These are phyloP conservation scores for Tagetes patula DNA, from an alignment of 129 eudicot species.

Conservation along the genomic window DNA sequence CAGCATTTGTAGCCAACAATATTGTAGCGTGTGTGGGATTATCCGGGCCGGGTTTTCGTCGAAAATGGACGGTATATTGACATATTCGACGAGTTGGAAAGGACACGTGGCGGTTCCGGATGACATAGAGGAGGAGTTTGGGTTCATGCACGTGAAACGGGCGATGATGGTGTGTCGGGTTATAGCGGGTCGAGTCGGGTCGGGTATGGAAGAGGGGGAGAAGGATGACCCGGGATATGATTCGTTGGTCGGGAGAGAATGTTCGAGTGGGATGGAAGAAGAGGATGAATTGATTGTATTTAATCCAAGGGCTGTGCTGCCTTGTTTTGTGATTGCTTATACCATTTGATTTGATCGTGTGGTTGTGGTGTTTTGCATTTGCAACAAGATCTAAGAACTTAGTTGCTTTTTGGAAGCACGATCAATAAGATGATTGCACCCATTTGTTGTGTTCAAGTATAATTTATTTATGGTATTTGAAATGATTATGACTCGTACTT, in stretches of 20 bases:
- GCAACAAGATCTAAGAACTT: slow-evolving; percentile 35
- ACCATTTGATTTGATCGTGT: slow-evolving; percentile 54
- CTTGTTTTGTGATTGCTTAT: slow-evolving; percentile 86
- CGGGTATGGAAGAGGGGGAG: slow-evolving; percentile 49
- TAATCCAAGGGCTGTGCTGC: slow-evolving; percentile 96
- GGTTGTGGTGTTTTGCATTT: slow-evolving; percentile 37
- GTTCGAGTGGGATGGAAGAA: slow-evolving; percentile 43
- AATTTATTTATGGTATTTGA: slow-evolving; percentile 31
- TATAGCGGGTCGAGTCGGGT: slow-evolving; percentile 89
- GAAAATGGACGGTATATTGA: slow-evolving; percentile 86
- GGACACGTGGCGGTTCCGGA: slow-evolving; percentile 83
- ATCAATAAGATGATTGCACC: slow-evolving; percentile 39
- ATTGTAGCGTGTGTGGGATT: slow-evolving; percentile 79
- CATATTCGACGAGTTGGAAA: slow-evolving; percentile 68
- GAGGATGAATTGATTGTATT: slow-evolving; percentile 79
- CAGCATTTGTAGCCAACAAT: slow-evolving; percentile 59
- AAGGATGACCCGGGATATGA: slow-evolving; percentile 82
- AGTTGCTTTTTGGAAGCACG: slow-evolving; percentile 39
- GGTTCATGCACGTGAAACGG: slow-evolving; percentile 81
- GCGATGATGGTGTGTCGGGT: slow-evolving; percentile 91
- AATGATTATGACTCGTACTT: slow-evolving; percentile 31
- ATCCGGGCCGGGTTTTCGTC: slow-evolving; percentile 75
- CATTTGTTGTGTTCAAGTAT: slow-evolving; percentile 28
- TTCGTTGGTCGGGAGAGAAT: slow-evolving; percentile 66
- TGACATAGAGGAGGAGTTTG: slow-evolving; percentile 75